These are phyloP conservation scores for Fusarium sp. DNA, from an alignment of 2,329 filamentous ascomycete genomes.

Conservation along the genomic window DNA sequence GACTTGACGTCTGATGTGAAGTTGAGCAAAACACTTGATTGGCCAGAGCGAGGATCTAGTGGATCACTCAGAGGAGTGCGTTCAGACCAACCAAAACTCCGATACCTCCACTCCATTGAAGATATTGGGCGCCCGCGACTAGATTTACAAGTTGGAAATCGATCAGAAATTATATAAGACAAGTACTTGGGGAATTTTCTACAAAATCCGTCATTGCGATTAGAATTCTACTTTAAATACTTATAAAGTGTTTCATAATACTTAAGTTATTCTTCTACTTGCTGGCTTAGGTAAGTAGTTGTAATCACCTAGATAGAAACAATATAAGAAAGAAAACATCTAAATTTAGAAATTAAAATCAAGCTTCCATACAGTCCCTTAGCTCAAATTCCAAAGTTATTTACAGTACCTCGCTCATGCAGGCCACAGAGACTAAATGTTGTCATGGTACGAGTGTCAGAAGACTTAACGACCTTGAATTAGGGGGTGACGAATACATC, in stretches of 20 bases:
- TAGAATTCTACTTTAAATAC: too few relatives aligned
- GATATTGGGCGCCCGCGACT: neutral
- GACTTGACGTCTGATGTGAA: conserved; percentile 42
- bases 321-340: too few relatives aligned
- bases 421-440: neutral
- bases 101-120: neutral
- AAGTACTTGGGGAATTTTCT: neutral
- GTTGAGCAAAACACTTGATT: conserved; percentile 36
- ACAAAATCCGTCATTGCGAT: neutral
- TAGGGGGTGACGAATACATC: neutral
- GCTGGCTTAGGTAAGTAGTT: too few relatives aligned
- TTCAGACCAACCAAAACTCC: neutral
- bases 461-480: neutral
- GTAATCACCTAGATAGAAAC: too few relatives aligned
- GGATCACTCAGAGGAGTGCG: neutral
- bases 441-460: neutral
- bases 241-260: neutral
- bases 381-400: too few relatives aligned
- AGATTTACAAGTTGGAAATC: neutral
- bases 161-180: neutral
- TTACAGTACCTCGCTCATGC: too few relatives aligned
- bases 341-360: too few relatives aligned
- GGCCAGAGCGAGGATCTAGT: neutral
- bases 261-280: too few relatives aligned
- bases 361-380: too few relatives aligned